These are phyloP conservation scores for Vitis rupestris DNA, from an alignment of 164 flowering plant species.

Conservation along the genomic window DNA sequence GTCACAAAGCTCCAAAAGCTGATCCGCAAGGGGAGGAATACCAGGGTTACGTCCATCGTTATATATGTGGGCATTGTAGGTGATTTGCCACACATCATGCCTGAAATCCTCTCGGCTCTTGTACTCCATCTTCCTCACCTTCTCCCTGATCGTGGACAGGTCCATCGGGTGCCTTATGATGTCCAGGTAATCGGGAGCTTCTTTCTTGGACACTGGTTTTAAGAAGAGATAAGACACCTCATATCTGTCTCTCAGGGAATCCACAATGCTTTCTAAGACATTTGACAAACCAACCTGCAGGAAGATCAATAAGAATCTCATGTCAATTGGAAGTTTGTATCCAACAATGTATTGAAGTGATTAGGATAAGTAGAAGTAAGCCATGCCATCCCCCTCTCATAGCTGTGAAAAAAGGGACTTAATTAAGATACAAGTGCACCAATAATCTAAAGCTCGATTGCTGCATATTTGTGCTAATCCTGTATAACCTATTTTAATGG, in stretches of 20 bases:
- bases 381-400: too few relatives aligned
- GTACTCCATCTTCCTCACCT: constrained; percentile 79
- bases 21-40: constrained; percentile 98
- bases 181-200: constrained; percentile 87
- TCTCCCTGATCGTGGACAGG: constrained; percentile 81
- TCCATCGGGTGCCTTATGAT: constrained; percentile 77
- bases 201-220: constrained; percentile 86
- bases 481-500: too few relatives aligned
- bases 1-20: constrained; percentile 84
- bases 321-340: not conserved
- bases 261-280: constrained; percentile 70
- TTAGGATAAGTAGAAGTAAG: not conserved
- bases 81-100: constrained; percentile 90
- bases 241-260: constrained; percentile 42
- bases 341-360: not conserved
- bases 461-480: too few relatives aligned
- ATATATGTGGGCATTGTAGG: constrained; percentile 74
- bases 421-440: too few relatives aligned
- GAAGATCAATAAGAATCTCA: not conserved
- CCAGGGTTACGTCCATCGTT: constrained; percentile 78
- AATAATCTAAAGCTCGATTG: too few relatives aligned
- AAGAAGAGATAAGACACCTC: constrained; percentile 76
- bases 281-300: constrained; percentile 86
- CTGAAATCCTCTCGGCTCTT: constrained; percentile 70
- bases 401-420: too few relatives aligned